Base-by-base conservation (phyloP, 2,329 filamentous ascomycete species). In the Dothidotthia symphoricarpi region DNA sequence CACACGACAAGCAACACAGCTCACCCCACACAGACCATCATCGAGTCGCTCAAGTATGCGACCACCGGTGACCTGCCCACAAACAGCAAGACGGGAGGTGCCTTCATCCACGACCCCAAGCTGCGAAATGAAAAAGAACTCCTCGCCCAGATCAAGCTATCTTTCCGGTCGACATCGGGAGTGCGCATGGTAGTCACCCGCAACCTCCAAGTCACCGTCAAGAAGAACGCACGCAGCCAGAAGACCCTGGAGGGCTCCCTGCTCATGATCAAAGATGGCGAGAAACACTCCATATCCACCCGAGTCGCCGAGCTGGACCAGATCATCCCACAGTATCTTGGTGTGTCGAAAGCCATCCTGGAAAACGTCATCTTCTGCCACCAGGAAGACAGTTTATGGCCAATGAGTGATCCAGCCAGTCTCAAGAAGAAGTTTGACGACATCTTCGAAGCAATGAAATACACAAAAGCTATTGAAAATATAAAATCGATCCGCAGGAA, bases 311-410 rank as follows among this genome's bases (percentile, higher is more conserved):
- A 96, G 53, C 76, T 97, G 24, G 86, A 96, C 64, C 77, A 83
- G 49, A 79, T 91, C 51, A 84, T 98, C 64, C 89, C 91, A 0
- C 80, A 86, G 52, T 85, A 88, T 50, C 77, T 98, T 1, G 93
- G 93, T 25, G 93, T 96, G 3, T 93, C 89, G 1, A 83, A 84
- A 38, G 90, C 93, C 10, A 83, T 98, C 38, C 77, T 98, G 16
- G 90, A 97, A 51, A 86, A 85, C 41, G 93, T 98, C 63, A 96
- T 98, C 53, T 98, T 98, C 69, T 98, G 93, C 64, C 93, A 98
- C 61, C 93, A 98, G 63, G 93, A 98, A 63, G 93, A 98, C 53
- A 96, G 91, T 16, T 70, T 97, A 17, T 98, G 93, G 93, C 93
- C 93, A 0, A 83, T 98, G 76, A 94, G 88, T 61, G 88, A 95